A percentile compares a stretch with the other conserved stretches of the same genome.
Evolutionary conservation across 2,329 filamentous ascomycete genomes (phyloP).

Genomic region (Epichloe festucae): DNA sequence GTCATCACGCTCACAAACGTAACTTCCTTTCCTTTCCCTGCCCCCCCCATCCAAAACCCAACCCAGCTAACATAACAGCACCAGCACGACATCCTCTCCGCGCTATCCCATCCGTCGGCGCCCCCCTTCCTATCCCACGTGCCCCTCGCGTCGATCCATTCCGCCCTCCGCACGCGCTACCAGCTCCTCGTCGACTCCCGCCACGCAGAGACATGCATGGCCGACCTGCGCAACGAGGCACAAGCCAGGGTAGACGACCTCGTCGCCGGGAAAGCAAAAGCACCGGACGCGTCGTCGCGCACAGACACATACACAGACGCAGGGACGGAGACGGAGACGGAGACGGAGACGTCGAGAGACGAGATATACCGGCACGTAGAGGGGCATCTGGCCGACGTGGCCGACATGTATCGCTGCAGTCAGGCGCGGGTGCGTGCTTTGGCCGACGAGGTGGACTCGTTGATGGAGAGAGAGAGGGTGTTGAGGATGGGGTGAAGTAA

Average conservation of each 20-base stretch:
- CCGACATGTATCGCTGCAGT: neutral
- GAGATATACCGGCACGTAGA: constrained; percentile 16
- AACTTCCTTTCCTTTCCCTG: neutral
- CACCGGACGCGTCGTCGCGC: neutral
- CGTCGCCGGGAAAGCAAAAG: too few species aligned
- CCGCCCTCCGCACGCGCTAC: constrained; percentile 10
- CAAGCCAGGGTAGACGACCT: neutral
- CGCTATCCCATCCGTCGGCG: constrained; percentile 10
- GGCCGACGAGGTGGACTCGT: constrained; percentile 2
- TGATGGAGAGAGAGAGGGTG: constrained; percentile 1
- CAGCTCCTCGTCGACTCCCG: constrained; percentile 6
- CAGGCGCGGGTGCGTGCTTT: constrained; percentile 8
- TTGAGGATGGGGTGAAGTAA: neutral
- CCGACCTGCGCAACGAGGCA: neutral
- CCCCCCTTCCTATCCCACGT: constrained; percentile 12
- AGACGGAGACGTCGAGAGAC: neutral
- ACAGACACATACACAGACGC: too few species aligned
- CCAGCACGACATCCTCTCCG: constrained; percentile 9
- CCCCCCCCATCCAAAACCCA: neutral
- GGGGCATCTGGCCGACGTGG: constrained; percentile 11
- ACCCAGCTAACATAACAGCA: constrained; percentile 2
- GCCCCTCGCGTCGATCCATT: constrained; percentile 7
- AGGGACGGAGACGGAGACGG: too few species aligned
- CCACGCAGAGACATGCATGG: constrained; percentile 1
- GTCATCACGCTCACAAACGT: constrained; percentile 9